These are phyloP conservation scores for Aureococcus anophagefferens DNA, from an alignment of 108 stramenopile species.

Conservation along the genomic window DNA sequence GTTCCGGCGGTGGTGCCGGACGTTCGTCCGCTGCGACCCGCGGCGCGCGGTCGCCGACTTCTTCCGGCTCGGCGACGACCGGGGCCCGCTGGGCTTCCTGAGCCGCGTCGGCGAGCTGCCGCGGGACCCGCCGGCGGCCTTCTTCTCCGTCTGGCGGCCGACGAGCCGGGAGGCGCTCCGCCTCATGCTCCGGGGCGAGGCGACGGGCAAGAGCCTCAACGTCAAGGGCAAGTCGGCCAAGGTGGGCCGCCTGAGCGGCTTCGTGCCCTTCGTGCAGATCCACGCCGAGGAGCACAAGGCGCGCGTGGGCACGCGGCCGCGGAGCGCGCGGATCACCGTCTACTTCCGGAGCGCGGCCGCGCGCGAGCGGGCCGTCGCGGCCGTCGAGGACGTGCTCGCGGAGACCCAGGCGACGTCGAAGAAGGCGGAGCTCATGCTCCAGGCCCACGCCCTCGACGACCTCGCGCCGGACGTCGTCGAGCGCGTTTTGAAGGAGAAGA, in stretches of 20 bases:
- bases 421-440: no score
- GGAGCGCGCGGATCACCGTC: conserved; percentile 39
- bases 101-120: no score
- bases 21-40: no score
- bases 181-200: conserved; percentile 58
- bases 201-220: conserved; percentile 61
- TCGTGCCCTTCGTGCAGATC: conserved; percentile 62
- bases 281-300: conserved; percentile 44
- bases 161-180: conserved; percentile 52
- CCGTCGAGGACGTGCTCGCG: no score
- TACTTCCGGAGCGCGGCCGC: conserved; percentile 44
- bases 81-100: no score
- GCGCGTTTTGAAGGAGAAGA: no score
- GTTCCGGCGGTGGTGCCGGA: no score
- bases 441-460: no score
- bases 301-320: conserved; percentile 35
- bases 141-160: conserved; percentile 64
- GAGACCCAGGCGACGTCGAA: conserved; percentile 19
- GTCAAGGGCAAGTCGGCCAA: conserved; percentile 68
- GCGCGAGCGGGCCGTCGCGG: conserved; percentile 34
- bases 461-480: no score
- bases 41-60: no score
- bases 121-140: no score
- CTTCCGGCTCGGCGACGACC: no score
- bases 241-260: conserved; percentile 42